phyloP scores from a whole-genome alignment of 441 rosid genomes.

The Codiaeum variegatum region DNA sequence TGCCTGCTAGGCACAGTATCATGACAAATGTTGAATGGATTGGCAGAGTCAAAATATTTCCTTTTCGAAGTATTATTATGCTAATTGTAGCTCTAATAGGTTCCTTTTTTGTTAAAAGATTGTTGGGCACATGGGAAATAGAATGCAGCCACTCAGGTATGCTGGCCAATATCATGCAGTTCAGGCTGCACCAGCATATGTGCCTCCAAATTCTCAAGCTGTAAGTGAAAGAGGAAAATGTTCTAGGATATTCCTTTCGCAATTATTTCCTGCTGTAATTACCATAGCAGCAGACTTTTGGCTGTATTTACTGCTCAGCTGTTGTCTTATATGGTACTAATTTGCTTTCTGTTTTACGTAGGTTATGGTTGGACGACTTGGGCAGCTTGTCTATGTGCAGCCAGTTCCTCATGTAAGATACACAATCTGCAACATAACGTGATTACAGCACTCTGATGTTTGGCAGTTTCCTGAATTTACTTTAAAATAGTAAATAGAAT shows the following conservation, averaged over 20 bases:
- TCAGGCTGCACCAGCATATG: constrained; percentile 54
- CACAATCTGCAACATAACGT: constrained; percentile 9
- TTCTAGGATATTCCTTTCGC: background rate
- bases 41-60: background rate
- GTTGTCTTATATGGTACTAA: constrained; percentile 22
- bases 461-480: constrained; percentile 9
- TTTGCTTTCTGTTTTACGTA: constrained; percentile 27
- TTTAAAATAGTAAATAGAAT: background rate
- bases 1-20: background rate
- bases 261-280: constrained; percentile 2
- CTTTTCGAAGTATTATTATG: background rate
- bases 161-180: constrained; percentile 54
- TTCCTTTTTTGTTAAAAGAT: constrained; percentile 31
- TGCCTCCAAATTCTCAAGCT: constrained; percentile 60
- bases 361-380: constrained; percentile 67
- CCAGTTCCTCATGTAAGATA: constrained; percentile 73
- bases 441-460: constrained; percentile 18
- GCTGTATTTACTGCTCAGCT: constrained; percentile 1
- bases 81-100: constrained; percentile 20
- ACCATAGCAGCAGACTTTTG: background rate
- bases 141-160: constrained; percentile 55
- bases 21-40: background rate
- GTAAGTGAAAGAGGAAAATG: constrained; percentile 29
- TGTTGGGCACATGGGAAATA: constrained; percentile 50
- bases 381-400: constrained; percentile 63